Evolutionary conservation across 148 eudicot species (phyloP).

Genomic region (Arctostaphylos glauca): DNA sequence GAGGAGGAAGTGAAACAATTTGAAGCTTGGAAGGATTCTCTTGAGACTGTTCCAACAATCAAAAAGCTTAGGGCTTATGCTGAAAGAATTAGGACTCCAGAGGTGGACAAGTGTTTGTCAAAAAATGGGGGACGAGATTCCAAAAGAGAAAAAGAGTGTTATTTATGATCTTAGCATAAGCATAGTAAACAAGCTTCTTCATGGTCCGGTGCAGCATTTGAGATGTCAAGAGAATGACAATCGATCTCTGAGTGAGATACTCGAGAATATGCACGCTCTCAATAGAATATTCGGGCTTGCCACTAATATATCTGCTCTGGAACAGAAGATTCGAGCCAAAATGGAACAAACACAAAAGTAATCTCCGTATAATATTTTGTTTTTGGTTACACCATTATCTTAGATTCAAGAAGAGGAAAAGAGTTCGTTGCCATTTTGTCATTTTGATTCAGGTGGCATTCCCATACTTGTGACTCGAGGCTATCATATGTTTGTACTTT

Average conservation of each 20-base stretch:
- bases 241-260: conserved; percentile 30
- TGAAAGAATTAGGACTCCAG: conserved; percentile 47
- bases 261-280: conserved; percentile 53
- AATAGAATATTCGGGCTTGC: conserved; percentile 45
- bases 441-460: neutral
- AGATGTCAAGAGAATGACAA: conserved; percentile 38
- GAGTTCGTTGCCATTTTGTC: neutral
- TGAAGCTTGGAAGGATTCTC: conserved; percentile 54
- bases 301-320: conserved; percentile 36
- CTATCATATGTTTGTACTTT: too few species aligned
- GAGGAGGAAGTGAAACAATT: conserved; percentile 43
- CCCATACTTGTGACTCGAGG: neutral
- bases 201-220: conserved; percentile 57
- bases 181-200: conserved; percentile 51
- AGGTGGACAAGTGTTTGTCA: conserved; percentile 49
- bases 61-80: conserved; percentile 54
- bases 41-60: conserved; percentile 53
- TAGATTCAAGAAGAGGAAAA: neutral
- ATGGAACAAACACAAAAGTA: conserved; percentile 31
- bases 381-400: neutral
- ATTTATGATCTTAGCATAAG: conserved; percentile 38
- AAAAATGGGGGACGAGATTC: conserved; percentile 42
- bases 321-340: conserved; percentile 46
- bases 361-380: neutral
- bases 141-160: conserved; percentile 38